These are phyloP conservation scores for Hamamelis virginiana DNA, from an alignment of 164 flowering plant species.

Conservation along the genomic window DNA sequence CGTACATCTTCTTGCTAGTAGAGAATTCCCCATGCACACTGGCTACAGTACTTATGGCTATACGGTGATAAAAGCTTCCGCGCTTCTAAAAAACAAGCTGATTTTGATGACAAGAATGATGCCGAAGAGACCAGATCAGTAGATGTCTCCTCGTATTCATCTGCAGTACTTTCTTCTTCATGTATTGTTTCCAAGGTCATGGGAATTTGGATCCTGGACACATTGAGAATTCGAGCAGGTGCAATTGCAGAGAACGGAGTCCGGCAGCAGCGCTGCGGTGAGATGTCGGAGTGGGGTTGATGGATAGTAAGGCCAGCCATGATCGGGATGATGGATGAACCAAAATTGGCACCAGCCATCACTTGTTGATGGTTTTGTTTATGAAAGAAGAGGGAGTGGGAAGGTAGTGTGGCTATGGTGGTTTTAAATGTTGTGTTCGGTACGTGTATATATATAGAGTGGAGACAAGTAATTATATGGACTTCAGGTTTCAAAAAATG, in stretches of 20 bases:
- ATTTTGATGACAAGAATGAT: not conserved
- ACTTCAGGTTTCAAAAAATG: too few relatives aligned
- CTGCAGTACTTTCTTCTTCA: constrained; percentile 16
- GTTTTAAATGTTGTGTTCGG: too few relatives aligned
- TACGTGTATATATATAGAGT: too few relatives aligned
- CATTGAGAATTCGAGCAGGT: constrained; percentile 2
- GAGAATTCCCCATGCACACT: not conserved
- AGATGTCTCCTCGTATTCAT: not conserved
- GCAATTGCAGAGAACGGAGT: constrained; percentile 19
- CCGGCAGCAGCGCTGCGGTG: not conserved
- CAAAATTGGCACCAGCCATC: too few relatives aligned
- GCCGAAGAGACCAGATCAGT: not conserved
- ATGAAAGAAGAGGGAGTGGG: too few relatives aligned
- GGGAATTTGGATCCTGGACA: constrained; percentile 8
- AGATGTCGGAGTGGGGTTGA: not conserved
- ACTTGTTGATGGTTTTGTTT: too few relatives aligned
- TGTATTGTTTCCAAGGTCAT: constrained; percentile 14
- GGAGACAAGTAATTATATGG: too few relatives aligned
- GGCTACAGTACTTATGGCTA: not conserved
- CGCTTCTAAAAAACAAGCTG: constrained; percentile 1
- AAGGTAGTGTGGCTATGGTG: too few relatives aligned
- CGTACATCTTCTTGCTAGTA: too few relatives aligned
- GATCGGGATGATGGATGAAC: not conserved
- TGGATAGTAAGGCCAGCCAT: too few relatives aligned
- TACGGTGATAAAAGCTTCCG: not conserved